These are phyloP conservation scores for Fragaria nilgerrensis DNA, from an alignment of 306 rosid genomes.

Conservation along the genomic window DNA sequence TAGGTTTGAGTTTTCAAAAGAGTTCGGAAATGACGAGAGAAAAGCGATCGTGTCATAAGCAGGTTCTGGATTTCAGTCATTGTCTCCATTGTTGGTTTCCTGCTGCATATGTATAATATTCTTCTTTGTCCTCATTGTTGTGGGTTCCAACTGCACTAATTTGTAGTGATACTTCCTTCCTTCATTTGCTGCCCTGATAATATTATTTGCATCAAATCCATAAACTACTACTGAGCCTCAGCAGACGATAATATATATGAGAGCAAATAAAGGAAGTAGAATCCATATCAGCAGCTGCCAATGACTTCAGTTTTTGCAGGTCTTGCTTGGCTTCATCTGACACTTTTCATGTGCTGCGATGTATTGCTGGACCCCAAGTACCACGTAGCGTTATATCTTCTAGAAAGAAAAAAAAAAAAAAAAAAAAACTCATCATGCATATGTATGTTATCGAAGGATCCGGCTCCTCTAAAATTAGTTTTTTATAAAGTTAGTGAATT, in stretches of 20 bases:
- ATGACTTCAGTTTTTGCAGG: background rate
- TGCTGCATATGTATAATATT: background rate
- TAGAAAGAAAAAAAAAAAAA: too few relatives aligned
- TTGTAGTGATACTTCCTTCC: background rate
- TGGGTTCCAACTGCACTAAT: background rate
- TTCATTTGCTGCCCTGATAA: background rate
- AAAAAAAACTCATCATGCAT: too few relatives aligned
- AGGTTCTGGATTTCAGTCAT: background rate
- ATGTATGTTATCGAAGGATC: background rate
- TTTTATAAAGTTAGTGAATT: too few relatives aligned
- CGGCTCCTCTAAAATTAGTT: too few relatives aligned
- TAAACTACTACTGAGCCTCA: background rate
- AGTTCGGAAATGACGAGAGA: conserved; percentile 5
- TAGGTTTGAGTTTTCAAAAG: background rate
- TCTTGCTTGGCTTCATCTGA: background rate
- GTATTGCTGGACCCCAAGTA: background rate
- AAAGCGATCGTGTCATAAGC: conserved; percentile 1
- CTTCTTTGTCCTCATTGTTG: background rate
- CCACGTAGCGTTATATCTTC: background rate
- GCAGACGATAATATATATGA: background rate
- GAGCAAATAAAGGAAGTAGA: background rate
- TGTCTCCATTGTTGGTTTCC: background rate
- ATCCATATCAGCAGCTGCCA: background rate
- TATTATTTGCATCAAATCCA: background rate
- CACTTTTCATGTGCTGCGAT: background rate